Base-by-base conservation (phyloP, 176 grass and related monocot genomes). In the Oryza rufipogon region DNA sequence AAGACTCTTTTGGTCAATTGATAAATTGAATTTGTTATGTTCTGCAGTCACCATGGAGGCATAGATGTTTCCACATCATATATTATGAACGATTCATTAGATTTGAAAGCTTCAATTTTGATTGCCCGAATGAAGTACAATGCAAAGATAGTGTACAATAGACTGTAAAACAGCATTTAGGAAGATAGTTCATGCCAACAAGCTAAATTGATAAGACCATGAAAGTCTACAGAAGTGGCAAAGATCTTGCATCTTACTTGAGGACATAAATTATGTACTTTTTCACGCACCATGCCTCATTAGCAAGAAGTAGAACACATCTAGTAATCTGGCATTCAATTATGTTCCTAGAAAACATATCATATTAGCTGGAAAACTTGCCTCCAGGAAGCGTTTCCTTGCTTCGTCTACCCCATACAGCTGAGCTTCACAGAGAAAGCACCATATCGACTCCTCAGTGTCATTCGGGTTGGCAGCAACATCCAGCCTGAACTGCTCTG, bases 371-470 rank as follows among this genome's bases (percentile, higher is more conserved):
- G 0, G 10, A 19, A 1, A 83, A 80, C 89, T 61, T 94, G 80
- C 95, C 92, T 95, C 92, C 89, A 98, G 84, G 80, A 98, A 98
- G 11, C 67, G 87, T 4, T 81, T 95, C 75, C 95, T 88, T 66
- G 92, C 95, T 58, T 88, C 87, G 3, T 88, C 85, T 7, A 80
- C 80, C 9, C 95, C 91, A 25, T 81, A 90, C 17, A 93, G 32
- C 70, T 85, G 92, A 88, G 92, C 90, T 65, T 97, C 95, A 83
- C 85, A 95, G 3, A 98, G 73, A 80, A 95, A 95, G 81, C 91
- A 98, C 95, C 95, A 98, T 87, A 95, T 93, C 2, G 91, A 95
- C 68, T 95, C 95, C 36, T 95, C 95, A 0, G 89, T 95, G 45
- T 98, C 92, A 7, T 98, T 90, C 0, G 95, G 92, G 49, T 95